Evolutionary conservation across 108 stramenopile genomes (phyloP), one percentile per base, ranked within the genome.

Genomic region (Cyclotella baltica): DNA sequence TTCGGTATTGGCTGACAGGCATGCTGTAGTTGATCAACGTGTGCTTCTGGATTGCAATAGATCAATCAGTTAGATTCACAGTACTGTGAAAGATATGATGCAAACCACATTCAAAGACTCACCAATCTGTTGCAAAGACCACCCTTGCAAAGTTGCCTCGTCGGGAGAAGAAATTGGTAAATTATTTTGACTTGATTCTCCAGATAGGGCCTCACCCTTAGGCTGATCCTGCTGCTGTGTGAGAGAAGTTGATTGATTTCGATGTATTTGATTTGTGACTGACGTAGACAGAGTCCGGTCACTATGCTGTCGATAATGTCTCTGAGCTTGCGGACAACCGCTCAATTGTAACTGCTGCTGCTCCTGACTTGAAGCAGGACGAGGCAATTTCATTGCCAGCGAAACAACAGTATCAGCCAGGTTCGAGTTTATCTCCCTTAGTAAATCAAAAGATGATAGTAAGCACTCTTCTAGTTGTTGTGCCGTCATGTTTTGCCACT

Each of bases 81-180:
- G 51, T 4, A 52, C 15, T 52, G n/a, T 4, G 51, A 4, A 20
- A 52, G 19, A 5, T 25, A 23, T 27, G 23, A 55, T 25, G 22
- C 3, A 27, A 27, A n/a, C 18, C 18, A 16, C 19, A 48, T 1
- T n/a, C 2, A 48, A n/a, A 6, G 2, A 55, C 55, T 6, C 23
- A 55, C 55, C 55, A 25, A 55, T n/a, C 55, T 23, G 55, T 4
- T 55, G 23, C 25, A 55, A 55, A 22, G 55, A 55, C 55, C 55
- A 55, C 11, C 22, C 23, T 10, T 55, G 55, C 25, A 55, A 22
- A 27, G 55, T 55, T 25, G 1, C 4, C 3, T n/a, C n/a, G 5
- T 55, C 55, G 25, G 55, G 55, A 27, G 55, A 25, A 55, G 55
- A n/a, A 48, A 48, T 6, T 23, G 25, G 23, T 3, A 11, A 25